Conservation (phyloP, 2,329 filamentous ascomycete genomes). For the Raffaelea deltoideospora region DNA sequence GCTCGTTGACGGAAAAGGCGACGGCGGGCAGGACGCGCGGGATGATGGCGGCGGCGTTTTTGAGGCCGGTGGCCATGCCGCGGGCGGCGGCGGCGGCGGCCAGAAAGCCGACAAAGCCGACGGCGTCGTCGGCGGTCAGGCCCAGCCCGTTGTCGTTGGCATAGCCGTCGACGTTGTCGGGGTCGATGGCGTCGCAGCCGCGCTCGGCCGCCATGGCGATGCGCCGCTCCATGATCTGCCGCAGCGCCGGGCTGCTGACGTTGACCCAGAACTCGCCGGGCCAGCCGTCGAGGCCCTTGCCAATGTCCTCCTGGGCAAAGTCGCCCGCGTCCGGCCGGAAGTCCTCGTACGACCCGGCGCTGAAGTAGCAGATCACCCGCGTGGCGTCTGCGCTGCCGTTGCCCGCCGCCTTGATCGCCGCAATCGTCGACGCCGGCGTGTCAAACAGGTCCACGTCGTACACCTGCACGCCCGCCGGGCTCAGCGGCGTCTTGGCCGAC, state of each 20-base stretch:
- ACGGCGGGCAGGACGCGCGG: conserved; percentile 28
- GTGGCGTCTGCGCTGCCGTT: not conserved
- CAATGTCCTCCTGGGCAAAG: conserved; percentile 41
- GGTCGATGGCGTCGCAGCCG: conserved; percentile 54
- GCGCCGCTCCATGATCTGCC: conserved; percentile 46
- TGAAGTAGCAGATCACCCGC: conserved; percentile 53
- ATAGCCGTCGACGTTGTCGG: conserved; percentile 56
- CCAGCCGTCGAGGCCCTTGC: conserved; percentile 47
- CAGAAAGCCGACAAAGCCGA: conserved; percentile 46
- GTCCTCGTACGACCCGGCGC: conserved; percentile 52
- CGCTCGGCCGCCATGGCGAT: conserved; percentile 44
- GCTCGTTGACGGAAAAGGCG: conserved; percentile 56
- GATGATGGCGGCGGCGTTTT: conserved; percentile 52
- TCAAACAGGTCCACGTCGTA: not conserved
- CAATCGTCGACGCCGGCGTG: not conserved
- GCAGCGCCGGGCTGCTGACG: conserved; percentile 39
- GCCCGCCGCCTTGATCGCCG: not conserved
- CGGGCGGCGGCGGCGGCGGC: conserved; percentile 34
- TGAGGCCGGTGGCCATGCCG: conserved; percentile 49
- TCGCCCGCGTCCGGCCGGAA: conserved; percentile 40
- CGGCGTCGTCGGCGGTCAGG: conserved; percentile 39
- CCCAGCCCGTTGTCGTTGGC: conserved; percentile 47
- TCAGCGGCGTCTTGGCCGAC: not conserved
- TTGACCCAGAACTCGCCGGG: conserved; percentile 49
- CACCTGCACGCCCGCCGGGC: not conserved